These are phyloP conservation scores for Gaultheria prostrata DNA, from an alignment of 148 eudicot genomes.

Conservation along the genomic window DNA sequence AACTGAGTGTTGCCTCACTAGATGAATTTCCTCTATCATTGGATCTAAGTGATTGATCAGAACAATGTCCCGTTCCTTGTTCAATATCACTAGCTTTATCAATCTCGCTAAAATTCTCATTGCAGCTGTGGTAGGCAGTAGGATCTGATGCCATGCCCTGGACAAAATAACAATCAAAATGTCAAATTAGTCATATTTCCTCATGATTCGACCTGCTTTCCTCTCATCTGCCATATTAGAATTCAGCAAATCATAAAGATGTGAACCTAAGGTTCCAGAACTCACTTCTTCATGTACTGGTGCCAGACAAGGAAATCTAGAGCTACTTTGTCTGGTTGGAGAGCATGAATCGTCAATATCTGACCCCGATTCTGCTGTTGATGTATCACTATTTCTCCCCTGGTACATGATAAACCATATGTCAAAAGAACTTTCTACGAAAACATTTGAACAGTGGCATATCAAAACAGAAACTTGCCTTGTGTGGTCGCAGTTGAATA, in stretches of 20 bases:
- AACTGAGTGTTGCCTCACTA: conserved; percentile 13
- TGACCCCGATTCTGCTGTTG: conserved; percentile 48
- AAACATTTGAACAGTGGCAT: background rate
- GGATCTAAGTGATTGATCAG: conserved; percentile 16
- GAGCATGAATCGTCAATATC: conserved; percentile 49
- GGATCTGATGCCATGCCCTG: conserved; percentile 52
- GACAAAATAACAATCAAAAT: conserved; percentile 9
- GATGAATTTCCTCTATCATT: conserved; percentile 10
- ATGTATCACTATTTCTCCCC: conserved; percentile 46
- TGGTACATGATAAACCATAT: conserved; percentile 27
- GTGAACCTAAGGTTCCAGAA: conserved; percentile 5
- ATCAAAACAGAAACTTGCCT: conserved; percentile 33
- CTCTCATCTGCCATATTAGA: background rate
- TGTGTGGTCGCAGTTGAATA: conserved; percentile 46
- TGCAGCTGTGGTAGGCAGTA: conserved; percentile 42
- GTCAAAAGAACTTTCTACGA: background rate
- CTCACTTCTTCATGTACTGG: conserved; percentile 60
- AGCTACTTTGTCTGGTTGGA: conserved; percentile 41
- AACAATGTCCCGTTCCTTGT: conserved; percentile 18
- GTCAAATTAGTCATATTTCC: background rate
- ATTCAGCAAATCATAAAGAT: background rate
- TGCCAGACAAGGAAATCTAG: conserved; percentile 32
- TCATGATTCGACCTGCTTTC: background rate
- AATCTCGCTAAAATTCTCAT: conserved; percentile 36
- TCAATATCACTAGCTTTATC: conserved; percentile 21